Conservation (phyloP, 441 rosid species). For the Populus tomentosa region DNA sequence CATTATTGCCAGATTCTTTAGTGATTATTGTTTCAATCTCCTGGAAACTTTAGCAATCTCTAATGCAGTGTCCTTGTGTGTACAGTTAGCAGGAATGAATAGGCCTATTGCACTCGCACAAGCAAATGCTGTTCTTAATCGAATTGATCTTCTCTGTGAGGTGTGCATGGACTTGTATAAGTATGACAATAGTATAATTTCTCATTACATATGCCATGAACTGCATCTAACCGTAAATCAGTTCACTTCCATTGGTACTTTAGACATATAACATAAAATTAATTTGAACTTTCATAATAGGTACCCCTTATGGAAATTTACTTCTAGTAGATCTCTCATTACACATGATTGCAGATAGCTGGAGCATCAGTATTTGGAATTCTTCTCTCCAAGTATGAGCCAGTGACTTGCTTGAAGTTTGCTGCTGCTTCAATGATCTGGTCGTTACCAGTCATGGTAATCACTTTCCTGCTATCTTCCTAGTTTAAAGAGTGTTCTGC, state of each 20-base stretch:
- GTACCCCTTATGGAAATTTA: background rate
- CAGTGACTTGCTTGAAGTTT: constrained; percentile 77
- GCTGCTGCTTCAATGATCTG: constrained; percentile 70
- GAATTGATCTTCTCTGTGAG: constrained; percentile 91
- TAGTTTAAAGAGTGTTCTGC: constrained; percentile 5
- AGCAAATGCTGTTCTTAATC: constrained; percentile 88
- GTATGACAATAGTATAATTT: background rate
- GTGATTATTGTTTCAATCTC: constrained; percentile 4
- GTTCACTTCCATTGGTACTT: background rate
- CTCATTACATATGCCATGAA: background rate
- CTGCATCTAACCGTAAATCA: background rate
- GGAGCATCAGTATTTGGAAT: constrained; percentile 80
- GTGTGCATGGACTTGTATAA: constrained; percentile 30
- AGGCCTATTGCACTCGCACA: constrained; percentile 85
- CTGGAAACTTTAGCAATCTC: constrained; percentile 11
- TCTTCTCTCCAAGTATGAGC: constrained; percentile 71
- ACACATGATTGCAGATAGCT: constrained; percentile 53
- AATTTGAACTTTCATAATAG: background rate
- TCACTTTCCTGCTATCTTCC: constrained; percentile 16
- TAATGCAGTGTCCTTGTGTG: constrained; percentile 6
- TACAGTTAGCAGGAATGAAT: constrained; percentile 86
- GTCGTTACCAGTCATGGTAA: constrained; percentile 80
- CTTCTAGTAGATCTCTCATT: constrained; percentile 2
- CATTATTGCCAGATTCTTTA: constrained; percentile 1
- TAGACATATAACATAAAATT: background rate